A percentile compares a stretch with the other conserved stretches of the same genome.
These are phyloP conservation scores for Claviceps sorghi DNA, from an alignment of 2,329 filamentous ascomycete species.

Conservation along the genomic window DNA sequence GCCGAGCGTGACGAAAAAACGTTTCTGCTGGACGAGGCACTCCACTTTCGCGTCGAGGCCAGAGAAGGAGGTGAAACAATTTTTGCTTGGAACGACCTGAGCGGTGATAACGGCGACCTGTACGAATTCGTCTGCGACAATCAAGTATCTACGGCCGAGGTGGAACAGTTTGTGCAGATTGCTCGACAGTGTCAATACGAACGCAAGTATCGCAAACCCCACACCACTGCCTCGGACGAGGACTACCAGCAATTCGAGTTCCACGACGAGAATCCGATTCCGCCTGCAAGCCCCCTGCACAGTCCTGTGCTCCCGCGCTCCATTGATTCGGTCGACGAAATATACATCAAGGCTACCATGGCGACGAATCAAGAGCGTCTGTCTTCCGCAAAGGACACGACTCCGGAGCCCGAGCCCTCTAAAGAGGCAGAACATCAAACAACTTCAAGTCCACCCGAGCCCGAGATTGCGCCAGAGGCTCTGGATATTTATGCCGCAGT, in stretches of 20 bases:
- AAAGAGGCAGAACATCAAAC: not conserved
- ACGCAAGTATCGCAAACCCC: conserved; percentile 72
- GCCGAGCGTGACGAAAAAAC: conserved; percentile 91
- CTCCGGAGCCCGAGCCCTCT: not conserved
- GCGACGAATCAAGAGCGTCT: conserved; percentile 28
- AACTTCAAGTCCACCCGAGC: not conserved
- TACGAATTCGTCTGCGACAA: conserved; percentile 94
- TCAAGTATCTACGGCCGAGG: conserved; percentile 52
- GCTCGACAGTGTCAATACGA: conserved; percentile 96
- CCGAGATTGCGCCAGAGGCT: conserved; percentile 40
- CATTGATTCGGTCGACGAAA: conserved; percentile 42
- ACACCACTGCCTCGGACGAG: conserved; percentile 64
- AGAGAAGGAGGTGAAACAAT: conserved; percentile 70
- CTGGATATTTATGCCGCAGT: conserved; percentile 62
- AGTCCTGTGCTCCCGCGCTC: conserved; percentile 41
- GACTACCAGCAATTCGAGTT: conserved; percentile 79
- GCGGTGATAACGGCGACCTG: conserved; percentile 85
- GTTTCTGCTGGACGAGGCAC: conserved; percentile 81
- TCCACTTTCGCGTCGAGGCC: conserved; percentile 75
- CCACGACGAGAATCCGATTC: conserved; percentile 46
- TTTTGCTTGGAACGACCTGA: conserved; percentile 87
- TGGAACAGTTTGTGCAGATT: conserved; percentile 66
- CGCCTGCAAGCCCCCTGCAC: conserved; percentile 47
- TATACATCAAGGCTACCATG: conserved; percentile 38
- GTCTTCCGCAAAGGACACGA: conserved; percentile 16